phyloP scores from a whole-genome alignment of 495 filamentous ascomycete species.

The Oidiodendron maius region DNA sequence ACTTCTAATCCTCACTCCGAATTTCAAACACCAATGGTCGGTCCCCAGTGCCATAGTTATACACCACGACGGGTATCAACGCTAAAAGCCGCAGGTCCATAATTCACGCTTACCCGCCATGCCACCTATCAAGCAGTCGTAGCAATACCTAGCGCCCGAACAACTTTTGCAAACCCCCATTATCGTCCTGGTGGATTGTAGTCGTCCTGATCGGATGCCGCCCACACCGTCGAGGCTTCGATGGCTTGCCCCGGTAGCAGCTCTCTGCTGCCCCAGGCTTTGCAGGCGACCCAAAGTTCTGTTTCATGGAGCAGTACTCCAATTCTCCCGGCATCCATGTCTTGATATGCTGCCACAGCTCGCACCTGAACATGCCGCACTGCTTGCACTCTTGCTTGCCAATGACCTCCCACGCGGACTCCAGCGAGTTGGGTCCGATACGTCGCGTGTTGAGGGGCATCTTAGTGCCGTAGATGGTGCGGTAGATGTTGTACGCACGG shows the following conservation, averaged over 20 bases:
- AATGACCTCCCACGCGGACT: constrained; percentile 47
- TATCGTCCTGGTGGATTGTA: constrained; percentile 17
- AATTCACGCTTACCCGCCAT: too few species aligned
- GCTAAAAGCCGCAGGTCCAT: too few species aligned
- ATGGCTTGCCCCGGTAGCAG: constrained; percentile 44
- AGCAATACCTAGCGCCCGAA: too few species aligned
- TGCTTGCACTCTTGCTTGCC: constrained; percentile 26
- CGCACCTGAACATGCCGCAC: constrained; percentile 45
- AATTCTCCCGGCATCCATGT: constrained; percentile 40
- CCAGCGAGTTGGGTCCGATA: constrained; percentile 46
- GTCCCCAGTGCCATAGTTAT: too few species aligned
- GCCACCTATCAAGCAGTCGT: too few species aligned
- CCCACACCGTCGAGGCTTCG: constrained; percentile 40
- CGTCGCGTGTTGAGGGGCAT: constrained; percentile 42
- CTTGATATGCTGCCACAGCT: constrained; percentile 47
- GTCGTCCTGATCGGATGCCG: constrained; percentile 30
- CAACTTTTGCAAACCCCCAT: too few species aligned
- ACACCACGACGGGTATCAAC: too few species aligned
- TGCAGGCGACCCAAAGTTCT: constrained; percentile 41
- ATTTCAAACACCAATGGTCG: too few species aligned
- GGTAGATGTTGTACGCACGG: constrained; percentile 46
- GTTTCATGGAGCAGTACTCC: constrained; percentile 45
- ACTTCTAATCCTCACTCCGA: too few species aligned
- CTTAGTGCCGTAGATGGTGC: constrained; percentile 36
- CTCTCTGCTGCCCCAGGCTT: constrained; percentile 29